Percentiles rank a stretch among this genome's conserved stretches.
phyloP scores from a whole-genome alignment of 352 stramenopile species.

The Aphanomyces astaci region DNA sequence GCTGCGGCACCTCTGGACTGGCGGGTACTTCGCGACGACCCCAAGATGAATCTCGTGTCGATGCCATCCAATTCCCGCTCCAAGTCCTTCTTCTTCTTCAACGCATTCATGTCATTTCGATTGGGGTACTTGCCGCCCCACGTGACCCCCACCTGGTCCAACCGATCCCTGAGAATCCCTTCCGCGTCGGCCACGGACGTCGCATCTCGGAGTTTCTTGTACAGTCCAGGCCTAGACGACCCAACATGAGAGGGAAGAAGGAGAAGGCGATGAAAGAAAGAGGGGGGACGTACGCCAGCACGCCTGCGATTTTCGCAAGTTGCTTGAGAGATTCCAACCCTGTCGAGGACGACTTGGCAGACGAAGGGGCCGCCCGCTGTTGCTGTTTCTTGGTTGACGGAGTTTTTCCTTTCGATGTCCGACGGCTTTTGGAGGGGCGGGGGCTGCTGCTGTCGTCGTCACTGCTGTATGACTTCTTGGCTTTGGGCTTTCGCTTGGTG shows the following conservation, averaged over 20 bases:
- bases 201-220: conserved; percentile 45
- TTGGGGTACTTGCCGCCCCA: conserved; percentile 57
- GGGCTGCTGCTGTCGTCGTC: too few relatives aligned
- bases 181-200: conserved; percentile 41
- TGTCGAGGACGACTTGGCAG: conserved; percentile 28
- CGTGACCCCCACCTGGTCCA: conserved; percentile 37
- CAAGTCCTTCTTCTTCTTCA: conserved; percentile 58
- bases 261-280: too few relatives aligned
- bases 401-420: too few relatives aligned
- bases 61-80: conserved; percentile 76
- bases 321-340: conserved; percentile 60
- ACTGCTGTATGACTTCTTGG: too few relatives aligned
- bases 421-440: too few relatives aligned
- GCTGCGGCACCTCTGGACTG: neutral
- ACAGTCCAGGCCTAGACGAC: conserved; percentile 55
- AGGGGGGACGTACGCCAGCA: conserved; percentile 55
- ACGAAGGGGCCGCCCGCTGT: conserved; percentile 11
- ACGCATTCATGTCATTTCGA: conserved; percentile 50
- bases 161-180: conserved; percentile 44
- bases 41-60: conserved; percentile 71
- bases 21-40: neutral
- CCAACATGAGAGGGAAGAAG: too few relatives aligned
- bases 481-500: conserved; percentile 24
- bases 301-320: conserved; percentile 49
- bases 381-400: too few relatives aligned